Base-by-base conservation (phyloP, 2,329 filamentous ascomycete species). In the Colletotrichum lentis region DNA sequence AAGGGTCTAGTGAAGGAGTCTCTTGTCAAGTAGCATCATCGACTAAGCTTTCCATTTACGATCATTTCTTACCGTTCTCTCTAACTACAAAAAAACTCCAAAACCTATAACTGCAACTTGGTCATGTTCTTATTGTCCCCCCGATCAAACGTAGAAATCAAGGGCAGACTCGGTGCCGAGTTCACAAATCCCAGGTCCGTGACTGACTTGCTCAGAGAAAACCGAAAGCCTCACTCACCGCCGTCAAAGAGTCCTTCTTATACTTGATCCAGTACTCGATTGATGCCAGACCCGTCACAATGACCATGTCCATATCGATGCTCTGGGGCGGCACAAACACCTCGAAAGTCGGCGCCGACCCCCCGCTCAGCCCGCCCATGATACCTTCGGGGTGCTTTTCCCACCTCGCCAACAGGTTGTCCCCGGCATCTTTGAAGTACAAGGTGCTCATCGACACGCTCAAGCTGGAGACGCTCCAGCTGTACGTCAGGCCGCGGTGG, bases 301-400 rank as follows among this genome's bases (percentile, higher is more conserved):
- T 44, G 0, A 70, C 24, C 64, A 69, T 59, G 20, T 69, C 68
- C 56, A 69, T 64, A 2, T 69, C 68, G n/a, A 70, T 47, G 6
- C 52, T 70, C 52, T 52, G 56, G 12, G 64, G 55, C 31, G 60
- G 68, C 11, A 70, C 52, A 31, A 47, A 69, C 24, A 64, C 50
- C 56, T 64, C 64, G 56, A 70, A 70, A 2, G 52, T 59, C n/a
- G 68, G 61, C 3, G 58, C 14, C 7, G 56, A 59, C 20, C 20
- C 43, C 10, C 39, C 54, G 24, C 37, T 12, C 39, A 56, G 24
- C 20, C 22, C 54, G 56, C 31, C 37, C 7, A 49, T 18, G 39
- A 52, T 46, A 8, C 68, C 68, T 18, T 64, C 59, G 2, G 68
- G 60, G 24, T 49, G 37, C 35, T 22, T 62, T 27, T 35, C 44